These are phyloP conservation scores for Penicillium parvum DNA, from an alignment of 495 filamentous ascomycete genomes.

Conservation along the genomic window DNA sequence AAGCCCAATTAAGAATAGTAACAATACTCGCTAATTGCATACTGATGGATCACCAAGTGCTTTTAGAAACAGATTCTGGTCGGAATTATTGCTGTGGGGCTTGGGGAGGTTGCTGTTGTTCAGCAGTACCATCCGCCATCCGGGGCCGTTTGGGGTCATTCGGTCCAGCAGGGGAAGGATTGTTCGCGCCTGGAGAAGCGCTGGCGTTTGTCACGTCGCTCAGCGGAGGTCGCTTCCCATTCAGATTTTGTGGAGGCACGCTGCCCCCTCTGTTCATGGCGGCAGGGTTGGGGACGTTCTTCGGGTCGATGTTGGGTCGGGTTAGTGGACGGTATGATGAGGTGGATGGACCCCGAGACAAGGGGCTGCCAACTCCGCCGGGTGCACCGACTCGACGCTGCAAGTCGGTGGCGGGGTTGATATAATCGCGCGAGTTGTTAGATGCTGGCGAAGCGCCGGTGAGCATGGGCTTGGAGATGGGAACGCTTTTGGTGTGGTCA, in stretches of 20 bases:
- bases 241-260: slow-evolving; percentile 30
- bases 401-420: slow-evolving; percentile 67
- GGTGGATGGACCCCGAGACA: slow-evolving; percentile 34
- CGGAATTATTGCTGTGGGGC: slow-evolving; percentile 9
- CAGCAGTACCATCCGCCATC: slow-evolving; percentile 16
- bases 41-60: not conserved
- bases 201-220: slow-evolving; percentile 50
- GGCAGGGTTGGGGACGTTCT: slow-evolving; percentile 17
- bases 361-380: slow-evolving; percentile 31
- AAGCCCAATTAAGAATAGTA: slow-evolving; percentile 3
- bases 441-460: slow-evolving; percentile 21
- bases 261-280: slow-evolving; percentile 16
- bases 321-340: slow-evolving; percentile 45
- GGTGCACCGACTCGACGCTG: slow-evolving; percentile 73
- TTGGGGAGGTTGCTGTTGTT: slow-evolving; percentile 11
- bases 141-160: slow-evolving; percentile 37
- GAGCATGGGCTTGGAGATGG: slow-evolving; percentile 50
- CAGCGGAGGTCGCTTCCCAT: slow-evolving; percentile 46
- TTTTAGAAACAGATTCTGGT: not conserved
- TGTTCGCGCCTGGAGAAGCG: slow-evolving; percentile 14
- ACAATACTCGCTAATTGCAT: slow-evolving; percentile 13
- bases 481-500: slow-evolving; percentile 69
- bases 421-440: slow-evolving; percentile 42
- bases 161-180: slow-evolving; percentile 13
- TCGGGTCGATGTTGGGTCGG: slow-evolving; percentile 34